phyloP scores from a whole-genome alignment of 768 basidiomycete genomes.

The Dacryopinax primogenitus region DNA sequence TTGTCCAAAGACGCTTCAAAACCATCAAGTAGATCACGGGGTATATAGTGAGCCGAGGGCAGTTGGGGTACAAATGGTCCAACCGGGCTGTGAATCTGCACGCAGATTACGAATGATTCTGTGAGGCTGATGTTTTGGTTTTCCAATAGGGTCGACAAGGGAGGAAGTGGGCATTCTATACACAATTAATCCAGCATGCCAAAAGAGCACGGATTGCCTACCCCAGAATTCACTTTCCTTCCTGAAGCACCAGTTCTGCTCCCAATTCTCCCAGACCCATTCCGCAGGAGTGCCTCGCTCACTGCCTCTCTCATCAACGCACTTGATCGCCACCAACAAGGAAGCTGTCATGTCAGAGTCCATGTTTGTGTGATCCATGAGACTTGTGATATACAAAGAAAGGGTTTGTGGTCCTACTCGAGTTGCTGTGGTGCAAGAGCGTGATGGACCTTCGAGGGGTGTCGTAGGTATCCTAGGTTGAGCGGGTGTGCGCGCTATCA shows the following conservation, averaged over 20 bases:
- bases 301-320: slow-evolving; percentile 45
- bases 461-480: not conserved
- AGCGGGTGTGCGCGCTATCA: not conserved
- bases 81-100: slow-evolving; percentile 55
- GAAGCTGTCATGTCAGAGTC: slow-evolving; percentile 45
- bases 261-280: slow-evolving; percentile 65
- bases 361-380: slow-evolving; percentile 47
- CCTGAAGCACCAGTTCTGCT: slow-evolving; percentile 57
- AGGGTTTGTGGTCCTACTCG: slow-evolving; percentile 28
- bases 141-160: slow-evolving; percentile 46
- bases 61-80: slow-evolving; percentile 49
- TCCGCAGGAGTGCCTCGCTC: slow-evolving; percentile 51
- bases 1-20: slow-evolving; percentile 63
- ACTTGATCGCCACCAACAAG: slow-evolving; percentile 62
- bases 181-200: not conserved
- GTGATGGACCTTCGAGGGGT: slow-evolving; percentile 12
- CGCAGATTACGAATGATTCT: slow-evolving; percentile 58
- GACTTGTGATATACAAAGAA: slow-evolving; percentile 52
- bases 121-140: slow-evolving; percentile 45
- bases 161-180: slow-evolving; percentile 52
- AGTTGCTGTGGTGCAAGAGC: slow-evolving; percentile 13
- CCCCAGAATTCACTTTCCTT: slow-evolving; percentile 64
- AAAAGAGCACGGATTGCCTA: slow-evolving; percentile 25
- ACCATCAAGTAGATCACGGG: slow-evolving; percentile 52
- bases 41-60: slow-evolving; percentile 51